Conservation (phyloP, 1,284 basidiomycete genomes). For the Boletus albobrunnescens region DNA sequence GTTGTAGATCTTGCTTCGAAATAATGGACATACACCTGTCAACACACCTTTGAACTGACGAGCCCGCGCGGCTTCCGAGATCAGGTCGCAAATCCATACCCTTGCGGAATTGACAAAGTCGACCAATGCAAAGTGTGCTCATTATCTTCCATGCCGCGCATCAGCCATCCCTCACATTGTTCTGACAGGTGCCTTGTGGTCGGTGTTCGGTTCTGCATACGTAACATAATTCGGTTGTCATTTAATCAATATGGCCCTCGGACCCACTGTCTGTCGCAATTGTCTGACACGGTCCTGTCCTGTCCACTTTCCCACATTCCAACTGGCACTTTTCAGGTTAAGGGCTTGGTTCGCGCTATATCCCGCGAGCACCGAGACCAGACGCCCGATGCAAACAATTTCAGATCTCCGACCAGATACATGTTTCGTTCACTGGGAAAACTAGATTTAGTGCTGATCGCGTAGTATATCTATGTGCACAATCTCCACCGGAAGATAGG, state of each 20-base stretch:
- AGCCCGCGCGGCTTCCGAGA: conserved; percentile 26
- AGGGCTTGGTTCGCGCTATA: conserved; percentile 35
- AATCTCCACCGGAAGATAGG: conserved; percentile 36
- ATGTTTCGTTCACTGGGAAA: conserved; percentile 37
- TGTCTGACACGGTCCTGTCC: conserved; percentile 29
- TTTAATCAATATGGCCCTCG: conserved; percentile 39
- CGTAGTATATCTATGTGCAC: conserved; percentile 40
- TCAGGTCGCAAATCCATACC: conserved; percentile 27
- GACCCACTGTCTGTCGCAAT: conserved; percentile 36
- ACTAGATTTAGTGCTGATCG: conserved; percentile 38
- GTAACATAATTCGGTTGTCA: conserved; percentile 36
- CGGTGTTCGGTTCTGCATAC: conserved; percentile 26
- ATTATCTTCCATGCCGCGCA: conserved; percentile 27
- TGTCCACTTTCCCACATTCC: conserved; percentile 34
- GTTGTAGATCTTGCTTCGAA: conserved; percentile 25
- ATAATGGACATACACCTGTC: conserved; percentile 29
- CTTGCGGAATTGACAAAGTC: conserved; percentile 32
- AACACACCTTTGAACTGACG: conserved; percentile 12
- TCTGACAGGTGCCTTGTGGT: conserved; percentile 35
- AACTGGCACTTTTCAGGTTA: conserved; percentile 32
- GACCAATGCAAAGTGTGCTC: conserved; percentile 35
- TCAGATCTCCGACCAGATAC: conserved; percentile 39
- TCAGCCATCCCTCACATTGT: conserved; percentile 30
- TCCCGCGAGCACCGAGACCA: conserved; percentile 38
- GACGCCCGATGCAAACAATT: conserved; percentile 32